Base-by-base conservation (phyloP, 306 rosid genomes). In the Trifolium dubium region DNA sequence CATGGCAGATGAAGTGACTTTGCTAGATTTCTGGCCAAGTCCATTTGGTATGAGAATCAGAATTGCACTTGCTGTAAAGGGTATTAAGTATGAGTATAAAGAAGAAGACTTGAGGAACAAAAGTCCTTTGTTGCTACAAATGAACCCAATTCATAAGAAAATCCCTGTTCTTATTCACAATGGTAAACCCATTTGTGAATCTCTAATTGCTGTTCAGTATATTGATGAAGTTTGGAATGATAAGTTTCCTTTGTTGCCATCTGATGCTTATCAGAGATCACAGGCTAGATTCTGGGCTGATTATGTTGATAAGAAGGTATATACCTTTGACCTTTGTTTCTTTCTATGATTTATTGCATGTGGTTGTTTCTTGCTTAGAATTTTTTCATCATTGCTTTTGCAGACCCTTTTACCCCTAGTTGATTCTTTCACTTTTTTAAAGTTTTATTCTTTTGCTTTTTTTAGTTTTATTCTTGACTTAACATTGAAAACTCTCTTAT, bases 111-210 rank as follows among this genome's bases (percentile, higher is more conserved):
- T 80, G 69, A n/a, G n/a, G 2, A 80, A 83, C 68, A 89, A 89
- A 75, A 84, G 92, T 8, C 53, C 75, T 60, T 67, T 82, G 35
- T 82, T 89, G n/a, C 73, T 87, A 2, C 67, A 86, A 56, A 72
- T 66, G 83, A 84, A 88, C 69, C 90, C 86, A 0, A 31, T 88
- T 80, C 72, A 88, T 18, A 76, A 86, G 77, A 64, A 82, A 47
- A 77, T 84, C 29, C 92, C 88, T 1, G 89, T 88, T 77, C 83
- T 85, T 11, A 44, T 88, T 29, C 89, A 88, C 54, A 74, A 84
- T 28, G 90, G 90, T 2, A 37, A 67, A n/a, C n/a, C 56, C 0
- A 50, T 50, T 7, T 28, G 32, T 74, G 79, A 74, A 11, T 74
- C 78, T 2, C 15, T 80, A 3, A 8, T 53, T 44, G 53, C 31